A percentile compares a stretch with the other conserved stretches of the same genome.
Conservation (phyloP, 2,329 filamentous ascomycete genomes). For the Nigrograna mackinnonii region DNA sequence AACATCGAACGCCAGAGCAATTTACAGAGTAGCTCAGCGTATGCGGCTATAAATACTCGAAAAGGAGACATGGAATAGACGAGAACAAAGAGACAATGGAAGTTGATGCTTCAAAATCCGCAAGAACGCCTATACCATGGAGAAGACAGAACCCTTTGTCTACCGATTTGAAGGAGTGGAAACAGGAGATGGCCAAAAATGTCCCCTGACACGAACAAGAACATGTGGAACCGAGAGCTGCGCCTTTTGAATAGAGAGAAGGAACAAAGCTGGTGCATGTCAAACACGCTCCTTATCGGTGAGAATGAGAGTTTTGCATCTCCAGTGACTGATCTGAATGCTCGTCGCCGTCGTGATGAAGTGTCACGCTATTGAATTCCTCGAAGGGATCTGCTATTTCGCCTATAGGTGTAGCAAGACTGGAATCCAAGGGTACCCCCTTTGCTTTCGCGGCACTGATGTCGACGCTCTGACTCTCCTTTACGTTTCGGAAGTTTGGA, state of each 20-base stretch:
- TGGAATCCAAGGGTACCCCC: constrained; percentile 85
- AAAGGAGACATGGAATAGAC: background rate
- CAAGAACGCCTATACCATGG: constrained; percentile 14
- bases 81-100: constrained; percentile 5
- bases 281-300: constrained; percentile 19
- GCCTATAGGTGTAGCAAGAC: constrained; percentile 79
- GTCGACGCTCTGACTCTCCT: constrained; percentile 95
- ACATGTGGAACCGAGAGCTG: constrained; percentile 1
- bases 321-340: constrained; percentile 28
- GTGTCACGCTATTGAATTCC: constrained; percentile 97
- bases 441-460: constrained; percentile 63
- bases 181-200: constrained; percentile 25
- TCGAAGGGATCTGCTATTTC: constrained; percentile 91
- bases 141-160: constrained; percentile 16
- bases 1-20: constrained; percentile 16
- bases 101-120: constrained; percentile 7
- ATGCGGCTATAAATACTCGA: no score
- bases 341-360: constrained; percentile 94
- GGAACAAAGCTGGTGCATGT: constrained; percentile 18
- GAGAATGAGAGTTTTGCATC: constrained; percentile 23
- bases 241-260: constrained; percentile 1
- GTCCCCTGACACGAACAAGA: constrained; percentile 14
- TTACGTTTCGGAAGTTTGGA: constrained; percentile 96
- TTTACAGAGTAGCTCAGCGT: no score
- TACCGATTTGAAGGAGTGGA: constrained; percentile 32